Evolutionary conservation across 2,329 filamentous ascomycete species (phyloP).

Genomic region (Chaetothyriales sp.): DNA sequence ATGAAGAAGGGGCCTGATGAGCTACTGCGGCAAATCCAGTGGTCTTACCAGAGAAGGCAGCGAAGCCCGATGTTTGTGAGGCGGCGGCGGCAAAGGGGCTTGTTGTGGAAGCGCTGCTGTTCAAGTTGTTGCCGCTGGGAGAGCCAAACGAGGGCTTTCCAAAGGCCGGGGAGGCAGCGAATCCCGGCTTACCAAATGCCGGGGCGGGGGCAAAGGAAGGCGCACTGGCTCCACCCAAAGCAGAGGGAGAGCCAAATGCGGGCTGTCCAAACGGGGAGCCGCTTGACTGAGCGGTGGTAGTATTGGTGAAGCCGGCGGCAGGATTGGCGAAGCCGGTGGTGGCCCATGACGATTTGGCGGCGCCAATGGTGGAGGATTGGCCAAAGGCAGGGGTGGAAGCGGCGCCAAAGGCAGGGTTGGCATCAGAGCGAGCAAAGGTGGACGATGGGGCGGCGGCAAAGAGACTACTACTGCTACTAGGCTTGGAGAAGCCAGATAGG

Average conservation of each 20-base stretch:
- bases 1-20: slow-evolving; percentile 23
- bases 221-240: slow-evolving; percentile 13
- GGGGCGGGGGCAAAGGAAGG: slow-evolving; percentile 26
- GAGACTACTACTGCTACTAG: slow-evolving; percentile 28
- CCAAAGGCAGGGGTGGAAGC: slow-evolving; percentile 11
- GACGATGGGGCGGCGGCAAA: slow-evolving; percentile 3
- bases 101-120: slow-evolving; percentile 4
- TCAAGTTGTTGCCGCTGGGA: slow-evolving; percentile 6
- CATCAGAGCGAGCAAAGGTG: neutral
- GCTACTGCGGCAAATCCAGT: slow-evolving; percentile 19
- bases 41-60: slow-evolving; percentile 19
- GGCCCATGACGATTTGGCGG: slow-evolving; percentile 18
- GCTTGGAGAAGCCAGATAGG: slow-evolving; percentile 11
- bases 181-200: slow-evolving; percentile 21
- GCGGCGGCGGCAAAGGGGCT: slow-evolving; percentile 13
- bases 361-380: slow-evolving; percentile 20
- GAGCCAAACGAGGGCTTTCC: slow-evolving; percentile 20
- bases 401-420: slow-evolving; percentile 11
- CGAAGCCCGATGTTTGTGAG: slow-evolving; percentile 16
- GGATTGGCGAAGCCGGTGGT: slow-evolving; percentile 16
- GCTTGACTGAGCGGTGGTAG: slow-evolving; percentile 1
- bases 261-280: slow-evolving; percentile 14
- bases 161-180: slow-evolving; percentile 25
- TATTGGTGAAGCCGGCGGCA: slow-evolving; percentile 15
- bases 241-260: slow-evolving; percentile 25